Evolutionary conservation across 2,329 filamentous ascomycete species (phyloP), one percentile per base, ranked within the genome.

Genomic region (Mycosphaerelloides madeirae): DNA sequence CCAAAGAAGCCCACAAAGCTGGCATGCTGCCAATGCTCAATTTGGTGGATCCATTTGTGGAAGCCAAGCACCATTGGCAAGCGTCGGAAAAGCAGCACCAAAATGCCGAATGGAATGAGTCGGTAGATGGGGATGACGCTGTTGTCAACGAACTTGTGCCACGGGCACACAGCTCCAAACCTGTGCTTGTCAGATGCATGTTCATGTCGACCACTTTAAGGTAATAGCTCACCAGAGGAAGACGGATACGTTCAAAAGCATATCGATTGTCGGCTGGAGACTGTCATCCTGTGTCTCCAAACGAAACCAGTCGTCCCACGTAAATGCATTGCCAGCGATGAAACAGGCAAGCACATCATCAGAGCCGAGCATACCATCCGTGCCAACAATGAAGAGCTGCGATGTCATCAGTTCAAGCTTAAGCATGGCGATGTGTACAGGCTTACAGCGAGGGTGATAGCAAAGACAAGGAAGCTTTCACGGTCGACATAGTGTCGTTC

Each of bases 301-400:
- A 0, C 90, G 84, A 67, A 95, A 96, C 88, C 87, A 94, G 66
- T 95, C 88, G 62, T 95, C 89, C 81, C 87, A 91, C 0, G 87
- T 95, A 55, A 96, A 95, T 1, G 79, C 80, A 59, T 95, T 95
- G 1, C 90, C 90, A 2, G 90, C 90, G 56, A 95, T 83, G 62
- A 96, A 96, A 68, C 88, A 95, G 1, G 90, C 89, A 6, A 96
- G 74, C 1, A 95, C 85, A 60, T 96, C 90, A 60, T 95, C 89
- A 29, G 83, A 91, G 1, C 88, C 89, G 38, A 95, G 78, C 74
- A 95, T 77, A 1, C 89, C 89, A 50, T 86, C 90, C 0, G 88
- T 95, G 0, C 89, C 89, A 0, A 87, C 77, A 41, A 95, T 86
- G 61, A 95, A 95, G 6, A 95, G 75, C 60, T 80, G 44, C 5